These are phyloP conservation scores for Rhodamnia argentea DNA, from an alignment of 345 rosid genomes.

Conservation along the genomic window DNA sequence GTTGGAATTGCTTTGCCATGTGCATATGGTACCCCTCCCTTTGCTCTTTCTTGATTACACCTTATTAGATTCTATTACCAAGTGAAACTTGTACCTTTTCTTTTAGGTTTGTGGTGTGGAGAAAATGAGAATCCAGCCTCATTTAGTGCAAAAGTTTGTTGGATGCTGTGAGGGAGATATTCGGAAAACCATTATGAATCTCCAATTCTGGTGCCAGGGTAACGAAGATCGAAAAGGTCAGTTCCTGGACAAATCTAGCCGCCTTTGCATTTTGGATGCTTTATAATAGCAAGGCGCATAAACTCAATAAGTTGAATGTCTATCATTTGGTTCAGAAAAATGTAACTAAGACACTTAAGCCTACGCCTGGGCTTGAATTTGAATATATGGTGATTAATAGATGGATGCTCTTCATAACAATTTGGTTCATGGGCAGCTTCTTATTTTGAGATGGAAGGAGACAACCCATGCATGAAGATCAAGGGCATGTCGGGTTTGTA, in stretches of 20 bases:
- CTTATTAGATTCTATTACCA: neutral
- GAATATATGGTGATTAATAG: neutral
- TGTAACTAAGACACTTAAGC: neutral
- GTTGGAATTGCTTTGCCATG: slow-evolving; percentile 49
- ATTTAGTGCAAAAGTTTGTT: slow-evolving; percentile 40
- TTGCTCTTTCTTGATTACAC: neutral
- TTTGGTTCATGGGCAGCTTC: neutral
- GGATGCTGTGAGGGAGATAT: slow-evolving; percentile 58
- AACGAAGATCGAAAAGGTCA: slow-evolving; percentile 44
- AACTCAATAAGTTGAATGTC: neutral
- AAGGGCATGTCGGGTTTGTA: neutral
- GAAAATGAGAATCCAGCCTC: slow-evolving; percentile 39
- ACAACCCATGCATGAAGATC: neutral
- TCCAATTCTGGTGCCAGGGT: slow-evolving; percentile 90
- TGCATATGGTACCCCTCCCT: slow-evolving; percentile 34
- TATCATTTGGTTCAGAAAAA: neutral
- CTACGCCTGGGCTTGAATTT: neutral
- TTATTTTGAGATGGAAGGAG: neutral
- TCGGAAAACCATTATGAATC: slow-evolving; percentile 67
- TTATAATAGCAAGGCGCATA: neutral
- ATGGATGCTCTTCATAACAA: neutral
- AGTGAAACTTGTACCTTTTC: slow-evolving; percentile 2
- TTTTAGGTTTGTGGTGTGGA: slow-evolving; percentile 71
- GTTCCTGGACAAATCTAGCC: neutral
- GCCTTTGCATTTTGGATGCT: neutral